phyloP scores from a whole-genome alignment of 305 asterid genomes.

The Withania somnifera region DNA sequence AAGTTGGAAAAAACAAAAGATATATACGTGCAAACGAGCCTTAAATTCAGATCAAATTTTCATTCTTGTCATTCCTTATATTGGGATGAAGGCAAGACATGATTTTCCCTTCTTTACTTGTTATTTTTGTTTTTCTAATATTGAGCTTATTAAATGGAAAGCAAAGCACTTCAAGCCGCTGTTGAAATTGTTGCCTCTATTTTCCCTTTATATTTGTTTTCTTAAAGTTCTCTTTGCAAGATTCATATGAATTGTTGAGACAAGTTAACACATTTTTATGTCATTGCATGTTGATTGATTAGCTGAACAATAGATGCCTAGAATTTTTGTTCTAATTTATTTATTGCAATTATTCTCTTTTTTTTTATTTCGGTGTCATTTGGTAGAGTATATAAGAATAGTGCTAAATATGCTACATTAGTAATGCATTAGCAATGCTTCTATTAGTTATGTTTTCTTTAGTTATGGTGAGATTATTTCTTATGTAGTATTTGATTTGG shows the following conservation, averaged over 20 bases:
- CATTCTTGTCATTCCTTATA: neutral
- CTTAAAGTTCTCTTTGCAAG: neutral
- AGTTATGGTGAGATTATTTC: no score
- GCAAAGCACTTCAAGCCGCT: neutral
- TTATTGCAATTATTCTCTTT: neutral
- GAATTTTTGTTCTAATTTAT: neutral
- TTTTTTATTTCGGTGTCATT: no score
- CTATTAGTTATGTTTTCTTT: no score
- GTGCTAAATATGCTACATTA: no score
- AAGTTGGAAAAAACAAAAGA: neutral
- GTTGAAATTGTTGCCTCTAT: neutral
- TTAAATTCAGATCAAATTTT: neutral
- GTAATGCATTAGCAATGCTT: no score
- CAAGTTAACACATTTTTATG: neutral
- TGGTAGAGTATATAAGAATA: no score
- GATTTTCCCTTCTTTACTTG: neutral
- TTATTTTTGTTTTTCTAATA: neutral
- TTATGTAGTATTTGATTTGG: no score
- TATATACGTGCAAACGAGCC: neutral
- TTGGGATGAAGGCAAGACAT: neutral
- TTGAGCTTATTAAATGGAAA: neutral
- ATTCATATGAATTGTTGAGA: neutral
- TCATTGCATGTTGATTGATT: neutral
- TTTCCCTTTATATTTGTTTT: neutral
- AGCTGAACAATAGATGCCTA: neutral